phyloP scores from a whole-genome alignment of 441 rosid genomes.

The Aquilaria agallochum region DNA sequence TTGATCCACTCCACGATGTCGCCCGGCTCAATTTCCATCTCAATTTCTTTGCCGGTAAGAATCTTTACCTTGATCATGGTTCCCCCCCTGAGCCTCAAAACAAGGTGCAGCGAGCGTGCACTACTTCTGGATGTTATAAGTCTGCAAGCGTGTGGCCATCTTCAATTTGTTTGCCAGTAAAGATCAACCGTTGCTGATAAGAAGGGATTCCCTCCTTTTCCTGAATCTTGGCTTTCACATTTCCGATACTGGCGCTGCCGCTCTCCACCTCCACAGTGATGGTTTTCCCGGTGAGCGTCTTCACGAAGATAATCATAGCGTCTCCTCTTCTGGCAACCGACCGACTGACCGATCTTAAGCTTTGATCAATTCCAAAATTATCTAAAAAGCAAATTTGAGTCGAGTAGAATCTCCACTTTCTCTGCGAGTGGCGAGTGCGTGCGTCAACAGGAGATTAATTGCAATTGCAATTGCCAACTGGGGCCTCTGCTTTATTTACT shows the following conservation, averaged over 20 bases:
- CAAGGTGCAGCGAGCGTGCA: slow-evolving; percentile 9
- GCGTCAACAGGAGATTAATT: too few species aligned
- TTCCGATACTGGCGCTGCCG: slow-evolving; percentile 69
- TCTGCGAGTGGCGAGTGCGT: too few species aligned
- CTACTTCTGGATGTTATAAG: slow-evolving; percentile 12
- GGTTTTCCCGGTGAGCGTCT: slow-evolving; percentile 88
- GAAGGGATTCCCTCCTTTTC: slow-evolving; percentile 21
- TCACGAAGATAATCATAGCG: slow-evolving; percentile 83
- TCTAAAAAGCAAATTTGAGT: too few species aligned
- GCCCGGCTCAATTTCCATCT: slow-evolving; percentile 13
- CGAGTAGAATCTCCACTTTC: too few species aligned
- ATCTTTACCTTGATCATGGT: slow-evolving; percentile 21
- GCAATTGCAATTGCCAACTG: too few species aligned
- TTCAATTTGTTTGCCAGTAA: slow-evolving; percentile 15
- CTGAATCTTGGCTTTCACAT: slow-evolving; percentile 79
- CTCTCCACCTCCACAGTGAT: slow-evolving; percentile 71
- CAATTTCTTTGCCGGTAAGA: slow-evolving; percentile 16
- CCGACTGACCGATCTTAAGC: too few species aligned
- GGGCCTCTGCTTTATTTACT: too few species aligned
- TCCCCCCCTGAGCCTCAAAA: slow-evolving; percentile 14
- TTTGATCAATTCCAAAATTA: too few species aligned
- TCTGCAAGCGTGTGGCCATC: slow-evolving; percentile 13
- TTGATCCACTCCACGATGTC: slow-evolving; percentile 14
- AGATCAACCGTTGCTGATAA: slow-evolving; percentile 17
- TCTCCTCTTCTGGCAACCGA: too few species aligned